phyloP scores from a whole-genome alignment of 768 basidiomycete species.

The Russula virescens region DNA sequence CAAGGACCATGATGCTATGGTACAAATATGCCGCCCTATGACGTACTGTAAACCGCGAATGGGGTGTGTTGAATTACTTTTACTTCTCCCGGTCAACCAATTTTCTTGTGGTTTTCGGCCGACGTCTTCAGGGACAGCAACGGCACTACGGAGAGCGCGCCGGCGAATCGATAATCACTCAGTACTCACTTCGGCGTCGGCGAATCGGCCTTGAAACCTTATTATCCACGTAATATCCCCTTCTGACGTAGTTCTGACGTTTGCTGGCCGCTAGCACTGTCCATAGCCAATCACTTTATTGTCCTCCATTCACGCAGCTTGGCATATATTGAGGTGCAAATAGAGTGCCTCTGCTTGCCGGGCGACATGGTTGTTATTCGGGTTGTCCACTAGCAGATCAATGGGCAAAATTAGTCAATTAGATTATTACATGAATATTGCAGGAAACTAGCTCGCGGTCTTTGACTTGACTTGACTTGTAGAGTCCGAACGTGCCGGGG shows the following conservation, averaged over 20 bases:
- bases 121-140: neutral
- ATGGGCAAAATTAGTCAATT: neutral
- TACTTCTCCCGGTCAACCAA: neutral
- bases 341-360: neutral
- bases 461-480: neutral
- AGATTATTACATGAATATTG: neutral
- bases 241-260: neutral
- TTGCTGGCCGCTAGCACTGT: neutral
- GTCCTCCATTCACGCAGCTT: neutral
- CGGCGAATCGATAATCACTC: neutral
- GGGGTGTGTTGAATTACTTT: neutral
- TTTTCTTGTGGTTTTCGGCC: neutral
- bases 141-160: neutral
- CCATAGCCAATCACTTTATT: neutral
- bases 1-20: too few relatives aligned
- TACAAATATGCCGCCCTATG: too few relatives aligned
- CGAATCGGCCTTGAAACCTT: too few relatives aligned
- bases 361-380: neutral
- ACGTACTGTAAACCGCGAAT: too few relatives aligned
- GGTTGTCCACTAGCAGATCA: neutral
- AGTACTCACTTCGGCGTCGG: neutral
- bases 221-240: neutral
- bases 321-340: neutral
- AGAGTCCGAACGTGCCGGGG: conserved; percentile 7
- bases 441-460: neutral